Conservation (phyloP, 176 grass and related monocot species). For the Musa acuminata region DNA sequence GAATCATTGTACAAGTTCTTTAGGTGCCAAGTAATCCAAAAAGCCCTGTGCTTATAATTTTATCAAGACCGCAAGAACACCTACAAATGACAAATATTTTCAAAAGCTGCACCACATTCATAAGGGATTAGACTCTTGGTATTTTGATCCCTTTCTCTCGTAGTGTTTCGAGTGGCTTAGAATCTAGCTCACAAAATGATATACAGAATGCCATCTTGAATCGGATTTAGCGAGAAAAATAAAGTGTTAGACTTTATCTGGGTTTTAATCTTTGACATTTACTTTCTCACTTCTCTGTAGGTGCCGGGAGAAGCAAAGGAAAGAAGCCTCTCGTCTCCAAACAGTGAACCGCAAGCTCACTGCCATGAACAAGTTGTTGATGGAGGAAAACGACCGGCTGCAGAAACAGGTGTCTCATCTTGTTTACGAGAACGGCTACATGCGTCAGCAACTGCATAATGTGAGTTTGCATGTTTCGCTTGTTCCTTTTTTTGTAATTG, state of each 20-base stretch:
- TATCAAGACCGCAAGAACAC: no score
- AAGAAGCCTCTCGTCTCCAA: constrained; percentile 88
- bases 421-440: constrained; percentile 62
- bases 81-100: no score
- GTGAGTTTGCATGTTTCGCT: constrained; percentile 23
- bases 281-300: constrained; percentile 15
- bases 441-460: constrained; percentile 62
- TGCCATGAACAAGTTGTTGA: constrained; percentile 95
- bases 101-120: no score
- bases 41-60: no score
- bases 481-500: neutral
- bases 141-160: no score
- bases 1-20: no score
- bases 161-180: no score
- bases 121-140: no score
- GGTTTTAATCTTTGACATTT: neutral
- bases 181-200: no score
- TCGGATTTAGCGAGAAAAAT: no score
- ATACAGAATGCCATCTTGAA: no score
- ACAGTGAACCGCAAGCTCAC: constrained; percentile 88
- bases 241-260: neutral
- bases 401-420: constrained; percentile 98
- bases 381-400: constrained; percentile 96
- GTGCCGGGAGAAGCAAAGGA: constrained; percentile 97
- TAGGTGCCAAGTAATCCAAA: no score